Evolutionary conservation across 176 grass and related monocot species (phyloP), one percentile per base, ranked within the genome.

Genomic region (Rhynchospora pubera): DNA sequence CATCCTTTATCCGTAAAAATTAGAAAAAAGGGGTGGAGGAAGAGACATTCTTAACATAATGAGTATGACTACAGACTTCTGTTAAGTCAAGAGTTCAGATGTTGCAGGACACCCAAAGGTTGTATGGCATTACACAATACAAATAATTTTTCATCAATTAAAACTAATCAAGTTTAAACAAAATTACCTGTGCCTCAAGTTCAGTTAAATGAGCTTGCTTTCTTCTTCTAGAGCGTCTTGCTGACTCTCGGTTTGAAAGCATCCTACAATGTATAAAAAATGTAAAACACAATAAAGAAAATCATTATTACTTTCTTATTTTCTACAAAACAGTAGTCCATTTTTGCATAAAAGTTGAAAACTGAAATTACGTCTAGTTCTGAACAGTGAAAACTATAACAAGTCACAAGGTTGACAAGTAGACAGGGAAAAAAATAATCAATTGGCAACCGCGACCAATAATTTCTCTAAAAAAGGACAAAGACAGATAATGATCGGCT

Each of bases 171-270:
- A 34, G 4, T 73, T 66, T 55, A 7, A 26, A 75, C 8, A 34
- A 1, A 64, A 5, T 42, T 3, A 94, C 91, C 86, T 97, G 89
- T 24, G 87, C 84, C 77, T 97, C 91, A 47, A 97, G 70, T 0
- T 92, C 94, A 84, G 85, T 91, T 24, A 89, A 23, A 87, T 91
- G 91, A 90, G 87, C 91, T 78, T 92, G 91, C 65, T 92, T 97
- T 89, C 91, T 97, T 7, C 65, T 87, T 85, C 94, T 97, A 66
- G 91, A 94, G 44, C 89, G 89, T 79, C 89, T 88, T 4, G 94
- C 94, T 2, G 94, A 97, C 82, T 97, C 91, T 47, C 91, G 68
- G 57, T 97, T 97, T 13, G 94, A 97, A 82, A 90, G 72, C 86
- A 93, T 97, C 64, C 94, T 93, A 23, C 72, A 85, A 79, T 51